A percentile compares a stretch with the other conserved stretches of the same genome.
Evolutionary conservation across 305 asterid species (phyloP).

Genomic region (Fraxinus nigra): DNA sequence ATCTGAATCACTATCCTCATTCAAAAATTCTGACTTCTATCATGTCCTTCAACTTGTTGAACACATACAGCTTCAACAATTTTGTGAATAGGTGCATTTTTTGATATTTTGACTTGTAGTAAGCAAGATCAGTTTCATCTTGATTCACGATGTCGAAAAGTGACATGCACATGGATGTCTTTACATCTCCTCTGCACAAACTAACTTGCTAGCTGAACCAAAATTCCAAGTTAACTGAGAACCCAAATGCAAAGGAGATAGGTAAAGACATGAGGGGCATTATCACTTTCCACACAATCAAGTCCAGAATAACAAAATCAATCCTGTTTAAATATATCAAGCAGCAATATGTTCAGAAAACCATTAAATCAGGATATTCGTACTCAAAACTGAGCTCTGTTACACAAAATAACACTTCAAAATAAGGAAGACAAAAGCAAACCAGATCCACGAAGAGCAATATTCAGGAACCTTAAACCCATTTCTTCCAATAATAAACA

Average conservation of each 20-base stretch:
- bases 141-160: neutral
- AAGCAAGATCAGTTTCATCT: neutral
- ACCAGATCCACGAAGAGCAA: neutral
- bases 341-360: neutral
- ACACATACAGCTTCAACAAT: neutral
- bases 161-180: neutral
- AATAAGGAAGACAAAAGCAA: neutral
- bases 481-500: slow-evolving; percentile 8
- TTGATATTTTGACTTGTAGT: neutral
- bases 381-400: neutral
- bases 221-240: neutral
- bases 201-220: neutral
- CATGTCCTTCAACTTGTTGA: neutral
- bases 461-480: neutral
- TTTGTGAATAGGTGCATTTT: neutral
- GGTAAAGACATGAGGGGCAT: neutral
- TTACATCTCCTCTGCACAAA: neutral
- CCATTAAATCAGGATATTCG: neutral
- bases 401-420: neutral
- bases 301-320: neutral
- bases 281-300: neutral
- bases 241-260: neutral
- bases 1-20: neutral
- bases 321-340: neutral
- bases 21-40: neutral